phyloP scores from a whole-genome alignment of 495 filamentous ascomycete genomes.

The Neurospora sp. region DNA sequence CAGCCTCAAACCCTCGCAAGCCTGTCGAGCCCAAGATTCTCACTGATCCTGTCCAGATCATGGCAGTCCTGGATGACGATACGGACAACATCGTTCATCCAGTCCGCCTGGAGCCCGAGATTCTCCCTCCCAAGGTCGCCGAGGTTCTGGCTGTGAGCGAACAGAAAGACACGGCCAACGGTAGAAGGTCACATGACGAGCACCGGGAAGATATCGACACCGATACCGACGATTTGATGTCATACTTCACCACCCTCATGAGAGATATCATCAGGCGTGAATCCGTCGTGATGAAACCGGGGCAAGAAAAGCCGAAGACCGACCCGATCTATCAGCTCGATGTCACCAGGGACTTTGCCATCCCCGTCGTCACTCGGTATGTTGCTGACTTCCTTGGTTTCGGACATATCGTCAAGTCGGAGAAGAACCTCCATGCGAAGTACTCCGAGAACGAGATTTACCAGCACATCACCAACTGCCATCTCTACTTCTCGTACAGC shows the following conservation, averaged over 20 bases:
- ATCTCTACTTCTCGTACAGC: constrained; percentile 11
- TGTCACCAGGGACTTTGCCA: constrained; percentile 10
- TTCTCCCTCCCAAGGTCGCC: neutral
- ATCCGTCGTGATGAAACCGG: constrained; percentile 4
- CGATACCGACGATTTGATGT: neutral
- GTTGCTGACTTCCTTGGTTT: constrained; percentile 14
- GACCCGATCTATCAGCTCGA: constrained; percentile 8
- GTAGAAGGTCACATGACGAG: neutral
- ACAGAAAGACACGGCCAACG: neutral
- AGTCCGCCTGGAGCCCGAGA: constrained; percentile 1
- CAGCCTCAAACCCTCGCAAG: neutral
- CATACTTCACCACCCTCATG: constrained; percentile 1
- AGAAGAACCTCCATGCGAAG: neutral
- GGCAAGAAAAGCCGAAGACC: neutral
- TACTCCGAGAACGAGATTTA: constrained; percentile 14
- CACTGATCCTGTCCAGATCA: neutral
- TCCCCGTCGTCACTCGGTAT: constrained; percentile 8
- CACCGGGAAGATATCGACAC: neutral
- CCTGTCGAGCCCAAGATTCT: neutral
- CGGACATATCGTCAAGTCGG: constrained; percentile 2
- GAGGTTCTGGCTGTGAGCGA: neutral
- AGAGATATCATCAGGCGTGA: constrained; percentile 7
- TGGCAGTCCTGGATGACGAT: neutral
- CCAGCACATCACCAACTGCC: constrained; percentile 14
- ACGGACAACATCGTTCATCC: constrained; percentile 3